Base-by-base conservation (phyloP, 208 protist genomes). In the Trypanosomatidae sp. region DNA sequence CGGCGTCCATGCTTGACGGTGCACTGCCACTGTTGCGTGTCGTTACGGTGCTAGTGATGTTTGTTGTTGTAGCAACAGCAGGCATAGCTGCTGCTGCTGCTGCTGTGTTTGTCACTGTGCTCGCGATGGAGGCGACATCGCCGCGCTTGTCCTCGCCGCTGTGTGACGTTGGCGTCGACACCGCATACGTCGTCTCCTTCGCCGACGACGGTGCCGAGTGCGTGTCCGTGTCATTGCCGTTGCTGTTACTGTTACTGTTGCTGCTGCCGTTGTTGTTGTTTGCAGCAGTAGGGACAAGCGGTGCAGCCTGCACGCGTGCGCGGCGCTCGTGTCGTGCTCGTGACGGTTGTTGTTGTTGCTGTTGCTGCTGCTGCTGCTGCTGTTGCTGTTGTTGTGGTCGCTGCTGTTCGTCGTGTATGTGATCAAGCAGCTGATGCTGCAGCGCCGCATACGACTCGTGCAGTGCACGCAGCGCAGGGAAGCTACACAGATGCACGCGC, bases 401-500 rank as follows among this genome's bases (percentile, higher is more conserved):
- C 18, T 4, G 8, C 19, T 3, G 6, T 43, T 4, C 20, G 30
- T 35, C 30, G n/a, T 35, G 11, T 35, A 35, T 35, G 11, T 35
- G 11, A 35, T 35, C n/a, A 35, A n/a, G n/a, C n/a, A n/a, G n/a
- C n/a, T n/a, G n/a, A n/a, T n/a, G n/a, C n/a, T n/a, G n/a, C n/a
- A 51, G 41, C 10, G 46, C 26, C 0, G 40, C n/a, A 38, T 51
- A 59, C 8, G 48, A 25, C 0, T 23, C 16, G 50, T 68, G 56
- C 6, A 61, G 15, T 26, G 26, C 39, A 4, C 49, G 48, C 50
- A 68, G 22, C 15, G 48, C 20, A 0, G 48, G 33, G 35, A 56
- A 68, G 1, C 15, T 18, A 54, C 45, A 73, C 20, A 61, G 40
- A 4, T 25, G 24, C 21, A 78, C 48, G 2, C 64, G 60, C 10